phyloP scores from a whole-genome alignment of 768 basidiomycete genomes.

The Clitopilus passeckerianus region DNA sequence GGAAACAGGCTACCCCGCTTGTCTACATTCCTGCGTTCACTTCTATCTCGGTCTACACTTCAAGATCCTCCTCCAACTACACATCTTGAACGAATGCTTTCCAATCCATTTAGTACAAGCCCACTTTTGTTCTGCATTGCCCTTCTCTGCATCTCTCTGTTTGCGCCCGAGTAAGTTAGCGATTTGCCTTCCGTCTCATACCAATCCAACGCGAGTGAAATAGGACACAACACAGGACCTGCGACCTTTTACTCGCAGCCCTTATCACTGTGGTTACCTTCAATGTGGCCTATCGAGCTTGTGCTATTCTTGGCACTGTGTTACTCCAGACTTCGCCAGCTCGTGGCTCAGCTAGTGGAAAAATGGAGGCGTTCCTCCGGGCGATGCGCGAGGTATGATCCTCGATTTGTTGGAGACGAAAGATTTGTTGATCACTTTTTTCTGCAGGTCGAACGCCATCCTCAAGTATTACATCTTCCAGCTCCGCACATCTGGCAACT shows the following conservation, averaged over 20 bases:
- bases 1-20: conserved; percentile 57
- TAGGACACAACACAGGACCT: conserved; percentile 53
- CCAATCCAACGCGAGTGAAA: not conserved
- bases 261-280: conserved; percentile 75
- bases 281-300: conserved; percentile 80
- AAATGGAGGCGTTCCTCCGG: conserved; percentile 79
- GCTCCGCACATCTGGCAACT: conserved; percentile 91
- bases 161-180: conserved; percentile 52
- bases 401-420: conserved; percentile 7
- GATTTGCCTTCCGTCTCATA: not conserved
- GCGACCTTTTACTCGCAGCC: conserved; percentile 85
- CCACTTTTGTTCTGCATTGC: conserved; percentile 54
- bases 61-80: conserved; percentile 30
- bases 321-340: conserved; percentile 87
- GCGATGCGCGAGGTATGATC: conserved; percentile 72
- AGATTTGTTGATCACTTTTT: not conserved
- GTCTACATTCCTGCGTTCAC: conserved; percentile 38
- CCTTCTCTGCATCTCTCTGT: conserved; percentile 47
- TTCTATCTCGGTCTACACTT: conserved; percentile 27
- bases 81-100: conserved; percentile 35
- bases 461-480: conserved; percentile 76
- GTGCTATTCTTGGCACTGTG: conserved; percentile 76
- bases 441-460: conserved; percentile 74
- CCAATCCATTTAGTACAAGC: conserved; percentile 72
- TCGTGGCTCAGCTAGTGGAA: conserved; percentile 49